Percentiles rank a stretch among this genome's conserved stretches.
Conservation (phyloP, 2,329 filamentous ascomycete genomes). For the Diplodia mutila region DNA sequence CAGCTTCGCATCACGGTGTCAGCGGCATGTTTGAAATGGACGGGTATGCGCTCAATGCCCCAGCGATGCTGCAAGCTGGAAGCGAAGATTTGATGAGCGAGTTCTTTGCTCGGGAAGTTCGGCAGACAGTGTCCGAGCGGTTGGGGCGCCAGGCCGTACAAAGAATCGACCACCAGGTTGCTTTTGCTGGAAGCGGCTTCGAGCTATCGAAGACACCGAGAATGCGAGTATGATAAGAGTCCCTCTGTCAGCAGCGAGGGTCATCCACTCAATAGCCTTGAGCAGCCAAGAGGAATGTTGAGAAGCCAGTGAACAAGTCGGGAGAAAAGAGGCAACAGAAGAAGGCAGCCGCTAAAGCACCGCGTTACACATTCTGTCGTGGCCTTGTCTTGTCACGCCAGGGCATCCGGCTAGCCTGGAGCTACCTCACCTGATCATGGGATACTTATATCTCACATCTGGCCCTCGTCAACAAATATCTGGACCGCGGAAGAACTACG, state of each 20-base stretch:
- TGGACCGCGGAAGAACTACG: neutral
- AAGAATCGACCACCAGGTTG: neutral
- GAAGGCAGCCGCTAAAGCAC: slow-evolving; percentile 6
- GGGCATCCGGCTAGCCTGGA: neutral
- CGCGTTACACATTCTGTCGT: neutral
- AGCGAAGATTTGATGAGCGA: neutral
- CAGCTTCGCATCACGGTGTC: neutral
- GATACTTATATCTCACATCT: slow-evolving; percentile 2
- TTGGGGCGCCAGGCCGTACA: neutral
- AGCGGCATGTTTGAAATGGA: neutral
- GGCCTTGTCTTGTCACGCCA: neutral
- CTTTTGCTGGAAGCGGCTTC: too few species aligned
- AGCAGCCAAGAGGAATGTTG: neutral
- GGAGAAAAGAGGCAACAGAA: slow-evolving; percentile 7
- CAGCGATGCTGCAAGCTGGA: neutral
- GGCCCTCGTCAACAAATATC: neutral
- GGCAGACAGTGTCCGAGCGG: neutral
- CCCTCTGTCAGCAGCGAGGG: neutral
- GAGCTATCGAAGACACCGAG: neutral
- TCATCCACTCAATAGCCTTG: neutral
- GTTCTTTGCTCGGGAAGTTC: neutral
- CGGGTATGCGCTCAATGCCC: neutral
- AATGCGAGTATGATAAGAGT: neutral
- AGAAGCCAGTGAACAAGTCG: neutral
- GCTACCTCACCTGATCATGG: neutral